phyloP scores from a whole-genome alignment of 495 filamentous ascomycete genomes.

The Aspergillus steynii region DNA sequence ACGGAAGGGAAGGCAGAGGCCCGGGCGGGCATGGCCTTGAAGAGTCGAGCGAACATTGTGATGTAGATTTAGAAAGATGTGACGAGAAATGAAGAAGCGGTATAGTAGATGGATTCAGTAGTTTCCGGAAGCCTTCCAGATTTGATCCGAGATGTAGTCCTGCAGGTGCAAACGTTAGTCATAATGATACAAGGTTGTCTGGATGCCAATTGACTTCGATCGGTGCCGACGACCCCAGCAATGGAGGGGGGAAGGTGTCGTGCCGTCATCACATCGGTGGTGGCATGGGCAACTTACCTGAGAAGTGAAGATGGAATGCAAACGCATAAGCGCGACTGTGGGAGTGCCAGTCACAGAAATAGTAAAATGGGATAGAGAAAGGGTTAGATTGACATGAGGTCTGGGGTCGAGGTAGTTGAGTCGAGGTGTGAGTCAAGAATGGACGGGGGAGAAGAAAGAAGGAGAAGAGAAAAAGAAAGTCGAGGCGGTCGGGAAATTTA shows the following conservation, averaged over 20 bases:
- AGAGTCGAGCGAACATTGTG: constrained; percentile 71
- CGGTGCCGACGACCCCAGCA: too few species aligned
- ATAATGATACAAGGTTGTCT: constrained; percentile 1
- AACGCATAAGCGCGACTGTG: constrained; percentile 85
- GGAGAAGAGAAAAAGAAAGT: constrained; percentile 26
- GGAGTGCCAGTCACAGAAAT: constrained; percentile 39
- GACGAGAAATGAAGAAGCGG: constrained; percentile 8
- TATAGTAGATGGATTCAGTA: constrained; percentile 46
- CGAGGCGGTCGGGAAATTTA: constrained; percentile 9
- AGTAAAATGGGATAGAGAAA: constrained; percentile 5
- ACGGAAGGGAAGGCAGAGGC: constrained; percentile 54
- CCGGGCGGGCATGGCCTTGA: constrained; percentile 55
- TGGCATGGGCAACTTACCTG: constrained; percentile 65
- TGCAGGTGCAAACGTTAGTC: constrained; percentile 30
- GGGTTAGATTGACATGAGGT: constrained; percentile 4
- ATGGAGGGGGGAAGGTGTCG: too few species aligned
- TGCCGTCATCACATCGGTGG: background rate
- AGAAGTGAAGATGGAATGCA: constrained; percentile 91
- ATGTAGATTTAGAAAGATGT: constrained; percentile 36
- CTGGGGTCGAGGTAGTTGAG: background rate
- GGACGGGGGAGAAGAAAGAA: constrained; percentile 9
- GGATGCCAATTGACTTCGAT: background rate
- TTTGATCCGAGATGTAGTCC: constrained; percentile 99
- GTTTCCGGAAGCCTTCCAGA: constrained; percentile 92
- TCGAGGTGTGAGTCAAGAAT: constrained; percentile 11